Base-by-base conservation (phyloP, 306 rosid genomes). In the Coriaria nepalensis region DNA sequence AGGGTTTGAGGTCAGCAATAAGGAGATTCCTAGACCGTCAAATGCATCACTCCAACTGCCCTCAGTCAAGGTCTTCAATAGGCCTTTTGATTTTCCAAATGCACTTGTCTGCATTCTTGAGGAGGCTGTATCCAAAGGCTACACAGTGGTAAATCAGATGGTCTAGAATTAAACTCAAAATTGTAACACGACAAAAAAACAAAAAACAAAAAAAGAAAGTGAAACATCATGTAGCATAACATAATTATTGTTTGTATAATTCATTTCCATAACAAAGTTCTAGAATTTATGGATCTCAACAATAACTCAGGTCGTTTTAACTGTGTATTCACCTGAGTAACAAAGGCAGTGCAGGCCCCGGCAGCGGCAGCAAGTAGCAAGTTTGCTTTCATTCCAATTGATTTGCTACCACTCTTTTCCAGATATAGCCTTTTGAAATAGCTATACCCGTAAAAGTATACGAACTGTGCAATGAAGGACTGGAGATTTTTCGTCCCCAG, bases 71-170 rank as follows among this genome's bases (percentile, higher is more conserved):
- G 96, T 92, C 65, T 61, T 57, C 79, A 78, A 67, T 35, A 92
- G 78, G 49, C 95, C 92, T 69, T 82, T 85, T 43, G 98, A 82
- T 73, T 92, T 92, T 68, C 98, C 98, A 41, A 92, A 92, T 34
- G 71, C 93, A 58, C 83, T 85, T 48, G 98, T 92, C 74, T 92
- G 98, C 94, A 92, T 92, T 77, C 81, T 75, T 20, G 98, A 92
- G 40, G 98, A 61, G 59, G 98, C 98, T 69, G 98, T 92, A 67
- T 92, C 98, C 65, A 92, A 78, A 61, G 98, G 96, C 98, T 92
- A 61, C 81, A 79, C 13, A 50, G 65, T 51, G 38, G 49, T 64
- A 63, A 62, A 76, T 53, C 64, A 74, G 56, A 58, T 47, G 45
- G 47, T 53, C 60, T 56, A 36, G 60, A 39, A 74, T 70, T 62